phyloP scores from a whole-genome alignment of 805 yeast species.

The Wilhelminamyces savonicus region DNA sequence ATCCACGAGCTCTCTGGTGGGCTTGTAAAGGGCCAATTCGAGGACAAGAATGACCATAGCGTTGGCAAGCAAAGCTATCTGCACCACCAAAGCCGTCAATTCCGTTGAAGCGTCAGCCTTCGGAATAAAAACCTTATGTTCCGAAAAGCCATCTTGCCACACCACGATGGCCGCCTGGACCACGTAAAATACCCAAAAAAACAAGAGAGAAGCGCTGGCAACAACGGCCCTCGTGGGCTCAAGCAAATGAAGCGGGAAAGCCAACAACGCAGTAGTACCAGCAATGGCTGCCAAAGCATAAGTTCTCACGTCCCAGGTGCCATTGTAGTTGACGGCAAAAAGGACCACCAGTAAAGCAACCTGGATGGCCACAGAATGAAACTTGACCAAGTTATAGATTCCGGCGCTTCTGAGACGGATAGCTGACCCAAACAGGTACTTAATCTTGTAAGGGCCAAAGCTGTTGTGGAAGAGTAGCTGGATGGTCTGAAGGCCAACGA shows the following conservation, averaged over 20 bases:
- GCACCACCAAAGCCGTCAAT: too few relatives aligned
- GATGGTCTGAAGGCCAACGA: conserved; percentile 7
- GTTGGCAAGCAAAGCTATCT: conserved; percentile 4
- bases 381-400: conserved; percentile 9
- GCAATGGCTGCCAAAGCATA: conserved; percentile 5
- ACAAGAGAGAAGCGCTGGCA: conserved; percentile 16
- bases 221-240: conserved; percentile 16
- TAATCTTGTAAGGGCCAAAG: conserved; percentile 10
- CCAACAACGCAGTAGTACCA: conserved; percentile 4
- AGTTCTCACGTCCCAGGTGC: conserved; percentile 1
- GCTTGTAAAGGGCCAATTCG: conserved; percentile 14
- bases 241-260: conserved; percentile 16
- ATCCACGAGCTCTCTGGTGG: conserved; percentile 14
- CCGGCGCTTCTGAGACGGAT: conserved; percentile 12
- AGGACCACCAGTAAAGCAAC: conserved; percentile 2
- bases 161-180: conserved; percentile 6
- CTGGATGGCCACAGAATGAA: conserved; percentile 12
- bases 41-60: conserved; percentile 8
- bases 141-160: conserved; percentile 14
- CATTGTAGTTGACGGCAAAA: conserved; percentile 1
- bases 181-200: conserved; percentile 15
- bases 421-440: conserved; percentile 13
- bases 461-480: conserved; percentile 6
- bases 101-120: too few relatives aligned
- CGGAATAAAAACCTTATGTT: conserved; percentile 10